Percentiles rank a stretch among this genome's conserved stretches.
Evolutionary conservation across 768 basidiomycete species (phyloP).

Genomic region (Megacollybia marginata): DNA sequence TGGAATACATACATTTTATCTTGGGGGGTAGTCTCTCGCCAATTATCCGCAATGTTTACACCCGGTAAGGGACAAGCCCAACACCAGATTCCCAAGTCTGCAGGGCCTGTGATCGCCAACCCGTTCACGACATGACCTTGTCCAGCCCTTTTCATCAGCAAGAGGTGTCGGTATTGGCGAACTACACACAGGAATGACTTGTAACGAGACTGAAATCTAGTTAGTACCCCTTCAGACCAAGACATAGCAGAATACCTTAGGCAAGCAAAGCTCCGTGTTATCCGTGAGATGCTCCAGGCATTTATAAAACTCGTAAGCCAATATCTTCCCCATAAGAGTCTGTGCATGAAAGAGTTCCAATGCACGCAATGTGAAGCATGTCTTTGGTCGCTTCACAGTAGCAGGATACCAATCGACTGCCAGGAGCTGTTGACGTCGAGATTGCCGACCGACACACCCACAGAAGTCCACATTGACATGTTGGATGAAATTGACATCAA

Average conservation of each 20-base stretch:
- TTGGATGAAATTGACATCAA: conserved; percentile 6
- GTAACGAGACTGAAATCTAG: neutral
- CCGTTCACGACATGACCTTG: neutral
- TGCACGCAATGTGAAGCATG: neutral
- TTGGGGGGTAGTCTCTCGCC: conserved; percentile 1
- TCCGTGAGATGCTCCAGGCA: conserved; percentile 1
- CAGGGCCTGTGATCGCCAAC: neutral
- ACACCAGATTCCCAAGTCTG: conserved; percentile 6
- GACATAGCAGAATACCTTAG: neutral
- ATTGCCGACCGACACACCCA: neutral
- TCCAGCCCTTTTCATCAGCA: neutral
- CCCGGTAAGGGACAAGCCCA: conserved; percentile 10
- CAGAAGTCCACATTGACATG: conserved; percentile 1
- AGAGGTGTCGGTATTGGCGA: neutral
- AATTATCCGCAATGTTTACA: conserved; percentile 7
- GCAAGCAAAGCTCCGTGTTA: neutral
- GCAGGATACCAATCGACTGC: conserved; percentile 2
- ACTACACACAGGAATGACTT: neutral
- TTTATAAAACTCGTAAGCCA: neutral
- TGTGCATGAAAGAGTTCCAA: conserved; percentile 1
- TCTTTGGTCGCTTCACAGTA: neutral
- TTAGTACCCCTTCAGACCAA: neutral
- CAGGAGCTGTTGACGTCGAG: neutral
- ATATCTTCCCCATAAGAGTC: conserved; percentile 1
- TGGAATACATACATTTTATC: neutral